phyloP scores from a whole-genome alignment of 805 yeast genomes.

The Wickerhamiella brachini region DNA sequence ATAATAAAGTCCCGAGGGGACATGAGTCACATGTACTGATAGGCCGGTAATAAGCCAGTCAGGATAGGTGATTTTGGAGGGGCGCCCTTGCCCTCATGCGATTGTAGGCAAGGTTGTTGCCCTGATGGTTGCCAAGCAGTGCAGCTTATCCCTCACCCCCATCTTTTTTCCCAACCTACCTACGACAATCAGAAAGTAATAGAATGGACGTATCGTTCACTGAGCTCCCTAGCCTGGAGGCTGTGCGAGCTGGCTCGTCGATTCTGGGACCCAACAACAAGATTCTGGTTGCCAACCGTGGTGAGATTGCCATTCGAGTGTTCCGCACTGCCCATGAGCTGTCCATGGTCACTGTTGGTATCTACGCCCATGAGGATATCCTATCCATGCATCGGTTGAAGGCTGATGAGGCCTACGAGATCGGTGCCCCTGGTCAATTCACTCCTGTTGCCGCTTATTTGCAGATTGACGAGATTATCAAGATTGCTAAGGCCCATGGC shows the following conservation, averaged over 20 bases:
- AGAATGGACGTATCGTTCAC: conserved; percentile 22
- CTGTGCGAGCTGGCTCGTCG: conserved; percentile 26
- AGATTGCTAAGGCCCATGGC: conserved; percentile 61
- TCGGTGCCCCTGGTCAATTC: conserved; percentile 78
- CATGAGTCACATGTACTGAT: neutral
- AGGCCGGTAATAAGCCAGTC: neutral
- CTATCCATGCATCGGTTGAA: conserved; percentile 88
- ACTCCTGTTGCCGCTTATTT: conserved; percentile 94
- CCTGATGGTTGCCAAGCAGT: neutral
- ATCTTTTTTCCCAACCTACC: neutral
- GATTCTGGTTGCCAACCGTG: conserved; percentile 25
- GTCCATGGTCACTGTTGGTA: conserved; percentile 93
- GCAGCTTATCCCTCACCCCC: neutral
- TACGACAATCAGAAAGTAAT: neutral
- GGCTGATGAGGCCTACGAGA: conserved; percentile 86
- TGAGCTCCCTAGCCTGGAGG: conserved; percentile 23
- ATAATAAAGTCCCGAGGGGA: neutral
- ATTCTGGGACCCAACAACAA: conserved; percentile 41
- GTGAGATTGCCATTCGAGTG: conserved; percentile 33
- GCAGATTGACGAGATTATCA: conserved; percentile 88
- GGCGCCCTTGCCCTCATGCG: neutral
- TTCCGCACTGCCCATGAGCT: conserved; percentile 96
- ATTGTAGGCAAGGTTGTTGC: neutral
- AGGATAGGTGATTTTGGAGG: neutral
- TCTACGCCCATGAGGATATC: conserved; percentile 91